phyloP scores from a whole-genome alignment of 2,329 filamentous ascomycete species.

The Claviceps capensis region DNA sequence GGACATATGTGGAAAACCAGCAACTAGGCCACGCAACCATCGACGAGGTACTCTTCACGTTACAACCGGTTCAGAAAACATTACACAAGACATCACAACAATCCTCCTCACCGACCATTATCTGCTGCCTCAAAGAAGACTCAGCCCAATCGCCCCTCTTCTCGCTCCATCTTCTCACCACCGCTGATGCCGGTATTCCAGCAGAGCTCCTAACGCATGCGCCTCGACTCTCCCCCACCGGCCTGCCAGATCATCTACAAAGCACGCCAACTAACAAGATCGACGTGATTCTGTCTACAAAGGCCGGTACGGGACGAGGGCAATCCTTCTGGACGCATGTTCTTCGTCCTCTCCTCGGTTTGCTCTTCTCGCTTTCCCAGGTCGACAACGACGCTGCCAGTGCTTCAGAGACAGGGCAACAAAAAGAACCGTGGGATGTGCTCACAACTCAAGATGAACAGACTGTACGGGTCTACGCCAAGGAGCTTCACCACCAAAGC shows the following conservation, averaged over 20 bases:
- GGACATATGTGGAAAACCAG: constrained; percentile 11
- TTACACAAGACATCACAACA: background rate
- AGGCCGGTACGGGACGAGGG: constrained; percentile 49
- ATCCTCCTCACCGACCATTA: constrained; percentile 8
- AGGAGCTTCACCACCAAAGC: constrained; percentile 13
- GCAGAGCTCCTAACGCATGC: constrained; percentile 21
- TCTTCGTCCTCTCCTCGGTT: constrained; percentile 39
- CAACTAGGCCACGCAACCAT: constrained; percentile 8
- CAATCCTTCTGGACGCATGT: constrained; percentile 39
- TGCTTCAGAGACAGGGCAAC: background rate
- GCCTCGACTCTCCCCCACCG: constrained; percentile 14
- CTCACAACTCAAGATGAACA: constrained; percentile 49
- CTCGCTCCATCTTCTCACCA: constrained; percentile 15
- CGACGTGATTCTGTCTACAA: constrained; percentile 55
- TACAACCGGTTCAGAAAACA: constrained; percentile 2
- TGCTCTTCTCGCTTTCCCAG: constrained; percentile 28
- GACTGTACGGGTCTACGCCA: constrained; percentile 52
- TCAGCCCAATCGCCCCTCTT: constrained; percentile 12
- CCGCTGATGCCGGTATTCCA: constrained; percentile 17
- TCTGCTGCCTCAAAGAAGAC: constrained; percentile 26
- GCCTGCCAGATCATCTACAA: constrained; percentile 25
- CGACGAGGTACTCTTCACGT: constrained; percentile 17
- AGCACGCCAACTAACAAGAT: constrained; percentile 19
- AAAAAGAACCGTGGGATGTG: constrained; percentile 16
- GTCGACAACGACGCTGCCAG: background rate